Conservation (phyloP, 2,329 filamentous ascomycete genomes). For the Fonsecaea multimorphosa region DNA sequence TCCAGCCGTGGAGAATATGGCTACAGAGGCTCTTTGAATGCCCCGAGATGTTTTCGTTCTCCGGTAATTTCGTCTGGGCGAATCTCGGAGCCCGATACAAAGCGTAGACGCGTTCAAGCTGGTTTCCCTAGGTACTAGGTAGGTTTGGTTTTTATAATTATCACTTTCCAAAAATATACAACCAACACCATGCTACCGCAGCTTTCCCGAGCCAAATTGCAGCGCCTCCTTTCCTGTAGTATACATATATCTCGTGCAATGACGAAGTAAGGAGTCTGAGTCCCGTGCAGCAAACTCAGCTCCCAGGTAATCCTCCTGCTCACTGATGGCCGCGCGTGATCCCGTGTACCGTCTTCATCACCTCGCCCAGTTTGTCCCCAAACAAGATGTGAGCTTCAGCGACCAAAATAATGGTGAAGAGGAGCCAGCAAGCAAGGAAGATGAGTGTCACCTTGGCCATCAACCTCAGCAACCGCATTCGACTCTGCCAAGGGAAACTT, state of each 20-base stretch:
- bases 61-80: background rate
- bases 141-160: background rate
- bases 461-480: conserved; percentile 74
- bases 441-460: conserved; percentile 73
- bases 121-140: background rate
- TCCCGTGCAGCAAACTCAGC: background rate
- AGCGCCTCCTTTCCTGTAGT: background rate
- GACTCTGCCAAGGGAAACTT: conserved; percentile 74
- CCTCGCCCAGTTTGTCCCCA: conserved; percentile 42
- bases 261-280: background rate
- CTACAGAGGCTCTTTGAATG: background rate
- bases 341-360: conserved; percentile 39
- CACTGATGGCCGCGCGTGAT: conserved; percentile 21
- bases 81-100: conserved; percentile 8
- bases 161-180: background rate
- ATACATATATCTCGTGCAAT: background rate
- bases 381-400: conserved; percentile 61
- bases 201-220: background rate
- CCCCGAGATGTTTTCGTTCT: conserved; percentile 24
- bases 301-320: background rate
- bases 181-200: background rate
- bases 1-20: background rate
- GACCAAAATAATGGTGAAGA: conserved; percentile 59
- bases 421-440: conserved; percentile 54
- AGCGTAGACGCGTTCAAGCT: background rate